A percentile compares a stretch with the other conserved stretches of the same genome.
These are phyloP conservation scores for Coemansia sp. DNA, from an alignment of 192 early-diverging fungal species.

Conservation along the genomic window DNA sequence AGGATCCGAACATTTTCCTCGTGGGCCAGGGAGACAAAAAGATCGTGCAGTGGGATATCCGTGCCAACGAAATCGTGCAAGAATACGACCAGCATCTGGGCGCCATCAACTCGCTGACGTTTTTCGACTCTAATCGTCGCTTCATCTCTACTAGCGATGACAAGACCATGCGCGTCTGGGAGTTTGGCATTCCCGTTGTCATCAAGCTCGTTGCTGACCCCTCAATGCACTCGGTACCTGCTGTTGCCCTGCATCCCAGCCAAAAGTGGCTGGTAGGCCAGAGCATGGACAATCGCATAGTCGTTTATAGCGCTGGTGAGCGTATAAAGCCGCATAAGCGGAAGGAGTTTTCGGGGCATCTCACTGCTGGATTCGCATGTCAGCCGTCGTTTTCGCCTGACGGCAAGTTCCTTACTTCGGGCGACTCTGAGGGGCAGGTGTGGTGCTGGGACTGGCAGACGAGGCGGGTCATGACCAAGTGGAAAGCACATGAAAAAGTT, in stretches of 20 bases:
- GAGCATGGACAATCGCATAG: conserved; percentile 94
- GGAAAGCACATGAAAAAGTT: conserved; percentile 90
- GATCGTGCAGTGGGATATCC: conserved; percentile 81
- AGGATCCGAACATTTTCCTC: conserved; percentile 85
- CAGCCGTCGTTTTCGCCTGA: conserved; percentile 92
- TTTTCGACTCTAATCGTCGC: conserved; percentile 89
- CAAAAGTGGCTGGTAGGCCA: conserved; percentile 93
- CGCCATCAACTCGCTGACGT: conserved; percentile 94
- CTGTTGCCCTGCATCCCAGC: conserved; percentile 83
- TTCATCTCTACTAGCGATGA: conserved; percentile 97
- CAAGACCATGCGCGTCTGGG: conserved; percentile 96
- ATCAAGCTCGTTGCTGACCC: conserved; percentile 98
- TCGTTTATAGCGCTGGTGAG: conserved; percentile 84
- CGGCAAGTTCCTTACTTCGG: conserved; percentile 79
- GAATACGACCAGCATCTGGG: conserved; percentile 98
- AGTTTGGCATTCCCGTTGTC: conserved; percentile 96
- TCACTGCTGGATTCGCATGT: conserved; percentile 96
- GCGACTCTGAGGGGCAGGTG: conserved; percentile 89
- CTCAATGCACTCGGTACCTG: conserved; percentile 94
- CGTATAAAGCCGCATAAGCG: conserved; percentile 84
- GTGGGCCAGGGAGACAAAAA: conserved; percentile 93
- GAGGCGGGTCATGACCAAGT: conserved; percentile 77
- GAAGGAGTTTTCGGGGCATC: conserved; percentile 88
- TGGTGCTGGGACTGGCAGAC: conserved; percentile 99
- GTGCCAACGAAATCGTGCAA: conserved; percentile 80